phyloP scores from a whole-genome alignment of 2,329 filamentous ascomycete species.

The Helicocarpus griseus region DNA sequence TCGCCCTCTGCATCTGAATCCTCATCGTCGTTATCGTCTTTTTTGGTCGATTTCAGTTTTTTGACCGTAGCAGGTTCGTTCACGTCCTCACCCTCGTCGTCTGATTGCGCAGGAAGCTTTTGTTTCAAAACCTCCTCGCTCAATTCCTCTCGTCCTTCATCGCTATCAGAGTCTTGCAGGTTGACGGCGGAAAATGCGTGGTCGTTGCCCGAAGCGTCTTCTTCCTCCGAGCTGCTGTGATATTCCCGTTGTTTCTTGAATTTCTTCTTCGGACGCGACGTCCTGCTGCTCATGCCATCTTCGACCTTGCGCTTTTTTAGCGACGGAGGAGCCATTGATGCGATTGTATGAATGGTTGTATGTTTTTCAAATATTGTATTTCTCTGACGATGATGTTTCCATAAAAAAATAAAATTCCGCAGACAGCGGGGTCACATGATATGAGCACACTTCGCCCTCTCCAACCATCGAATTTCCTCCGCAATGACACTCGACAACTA shows the following conservation, averaged over 20 bases:
- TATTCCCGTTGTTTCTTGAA: conserved; percentile 55
- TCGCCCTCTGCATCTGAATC: conserved; percentile 17
- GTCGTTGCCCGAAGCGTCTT: conserved; percentile 21
- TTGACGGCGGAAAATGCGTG: conserved; percentile 14
- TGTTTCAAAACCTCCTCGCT: conserved; percentile 15
- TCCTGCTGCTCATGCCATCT: conserved; percentile 47
- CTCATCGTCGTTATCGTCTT: conserved; percentile 7
- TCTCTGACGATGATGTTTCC: not conserved
- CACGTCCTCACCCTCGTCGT: conserved; percentile 19
- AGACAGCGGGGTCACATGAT: not conserved
- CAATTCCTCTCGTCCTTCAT: conserved; percentile 17
- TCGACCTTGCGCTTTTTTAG: conserved; percentile 50
- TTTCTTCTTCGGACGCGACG: conserved; percentile 44
- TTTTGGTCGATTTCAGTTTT: conserved; percentile 15
- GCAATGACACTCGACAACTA: not conserved
- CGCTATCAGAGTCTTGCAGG: conserved; percentile 9
- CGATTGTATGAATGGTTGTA: not conserved
- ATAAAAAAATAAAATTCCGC: not conserved
- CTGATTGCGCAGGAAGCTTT: not conserved
- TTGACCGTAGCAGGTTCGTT: not conserved
- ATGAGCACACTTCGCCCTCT: not conserved
- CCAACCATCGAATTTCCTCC: not conserved
- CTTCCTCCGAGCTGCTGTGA: conserved; percentile 53
- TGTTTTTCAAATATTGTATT: not conserved
- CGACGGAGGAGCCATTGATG: conserved; percentile 30